Base-by-base conservation (phyloP, 2,329 filamentous ascomycete species). In the Penicillium oxalicum region DNA sequence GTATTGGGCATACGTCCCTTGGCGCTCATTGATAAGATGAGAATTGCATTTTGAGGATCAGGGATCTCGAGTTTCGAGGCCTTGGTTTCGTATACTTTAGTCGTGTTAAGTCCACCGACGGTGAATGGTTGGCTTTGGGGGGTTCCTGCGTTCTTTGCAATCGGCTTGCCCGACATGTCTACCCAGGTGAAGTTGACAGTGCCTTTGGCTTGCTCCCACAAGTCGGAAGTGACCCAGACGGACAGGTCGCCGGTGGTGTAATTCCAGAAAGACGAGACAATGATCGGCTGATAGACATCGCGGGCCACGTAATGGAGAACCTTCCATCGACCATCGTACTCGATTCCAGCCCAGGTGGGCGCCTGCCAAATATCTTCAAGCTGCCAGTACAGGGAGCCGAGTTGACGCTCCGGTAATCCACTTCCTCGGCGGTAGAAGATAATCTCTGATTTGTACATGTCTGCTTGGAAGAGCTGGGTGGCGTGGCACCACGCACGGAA, bases 311-410 rank as follows among this genome's bases (percentile, higher is more conserved):
- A 80, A 50, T 83, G 80, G 13, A 84, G 63, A 0, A 82, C 72
- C 60, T 84, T 84, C 80, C 80, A 83, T 1, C 81, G 69, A 0
- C 80, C 80, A 43, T 78, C 77, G 51, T 82, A 82, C 60, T 84
- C 81, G 32, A 84, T 77, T 0, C 79, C 77, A 0, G 81, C 78
- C 81, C 81, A 84, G 0, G 79, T 82, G 0, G 81, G 80, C 1
- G 79, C 80, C 54, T 81, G 79, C 80, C 80, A 83, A 49, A 82
- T 77, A 57, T 84, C 81, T 55, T 84, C 80, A 1, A 85, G 69
- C 58, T 84, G 81, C 82, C 81, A 85, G 61, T 83, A 84, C 4
- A 85, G 60, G 9, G 73, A 75, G 0, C 81, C 81, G 2, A 84
- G 70, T 55, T 83, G 79, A 0, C 79, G 71, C 51, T 84, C 76